Conservation (phyloP, 371 early-diverging fungal species). For the Apophysomyces variabilis region DNA sequence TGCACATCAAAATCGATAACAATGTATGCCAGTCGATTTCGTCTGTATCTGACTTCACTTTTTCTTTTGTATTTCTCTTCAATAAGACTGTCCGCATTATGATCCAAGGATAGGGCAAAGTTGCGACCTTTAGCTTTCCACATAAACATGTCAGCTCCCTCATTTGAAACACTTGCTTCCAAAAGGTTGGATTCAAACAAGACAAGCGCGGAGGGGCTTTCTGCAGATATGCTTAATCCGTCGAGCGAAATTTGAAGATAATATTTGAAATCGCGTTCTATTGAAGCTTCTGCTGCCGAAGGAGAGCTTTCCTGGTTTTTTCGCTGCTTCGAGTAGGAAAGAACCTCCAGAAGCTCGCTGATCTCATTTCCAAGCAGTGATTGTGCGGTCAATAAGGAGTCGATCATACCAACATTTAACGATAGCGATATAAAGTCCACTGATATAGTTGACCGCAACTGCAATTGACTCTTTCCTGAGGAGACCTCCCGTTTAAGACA, state of each 20-base stretch:
- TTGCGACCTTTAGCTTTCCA: constrained; percentile 63
- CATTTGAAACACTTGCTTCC: constrained; percentile 63
- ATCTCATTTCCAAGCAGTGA: constrained; percentile 78
- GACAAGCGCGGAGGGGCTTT: constrained; percentile 67
- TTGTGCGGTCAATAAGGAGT: constrained; percentile 80
- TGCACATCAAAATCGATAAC: constrained; percentile 68
- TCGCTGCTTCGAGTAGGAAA: constrained; percentile 59
- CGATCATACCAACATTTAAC: constrained; percentile 74
- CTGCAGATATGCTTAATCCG: constrained; percentile 69
- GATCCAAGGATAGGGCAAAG: constrained; percentile 66
- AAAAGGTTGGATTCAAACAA: constrained; percentile 72
- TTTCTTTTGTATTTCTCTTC: constrained; percentile 13
- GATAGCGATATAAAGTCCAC: constrained; percentile 71
- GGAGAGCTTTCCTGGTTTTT: constrained; percentile 4
- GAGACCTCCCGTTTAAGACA: constrained; percentile 34
- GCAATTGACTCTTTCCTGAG: constrained; percentile 19
- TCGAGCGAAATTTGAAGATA: constrained; percentile 64
- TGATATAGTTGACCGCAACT: constrained; percentile 58
- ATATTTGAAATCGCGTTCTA: constrained; percentile 42
- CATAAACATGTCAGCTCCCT: constrained; percentile 30
- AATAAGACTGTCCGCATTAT: constrained; percentile 43
- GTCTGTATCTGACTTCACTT: constrained; percentile 42
- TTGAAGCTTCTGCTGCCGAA: neutral
- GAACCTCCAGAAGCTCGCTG: constrained; percentile 76
- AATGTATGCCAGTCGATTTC: constrained; percentile 73